Evolutionary conservation across 176 grass and related monocot species (phyloP), one percentile per base, ranked within the genome.

Genomic region (Musa itinerans): DNA sequence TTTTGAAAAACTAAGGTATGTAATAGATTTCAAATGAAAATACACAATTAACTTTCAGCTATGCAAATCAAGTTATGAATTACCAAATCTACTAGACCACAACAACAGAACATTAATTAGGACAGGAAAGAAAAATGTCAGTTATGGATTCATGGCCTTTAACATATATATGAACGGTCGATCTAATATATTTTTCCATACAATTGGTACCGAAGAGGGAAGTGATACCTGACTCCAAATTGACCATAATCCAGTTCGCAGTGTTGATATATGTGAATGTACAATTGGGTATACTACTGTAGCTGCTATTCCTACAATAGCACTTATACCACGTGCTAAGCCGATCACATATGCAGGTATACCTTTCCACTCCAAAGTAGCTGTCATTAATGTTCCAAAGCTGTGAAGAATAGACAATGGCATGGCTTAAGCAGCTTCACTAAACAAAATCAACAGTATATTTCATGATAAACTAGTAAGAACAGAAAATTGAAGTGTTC

Each of bases 341-440:
- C 88, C 90, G 68, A 97, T 97, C 11, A 89, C 84, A 29, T 97
- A 97, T 11, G 90, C 90, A 0, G 94, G 94, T 61, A 97, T 85
- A 63, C 94, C 94, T 23, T 89, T 80, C 94, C 94, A 97, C 79
- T 91, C 82, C 74, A 97, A 82, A 0, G 90, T 85, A 15, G 90
- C 94, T 1, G 94, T 93, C 94, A 97, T 97, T 71, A 97, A 58
- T 59, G 94, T 82, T 9, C 94, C 94, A 65, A 93, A 97, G 84
- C 94, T 97, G 83, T 73, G 65, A 52, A 65, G 58, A 3, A 34
- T 20, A 51, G 10, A 48, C 22, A 25, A 56, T 17, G 7, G 11
- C 13, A 57, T 56, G 52, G 12, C 23, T 27, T 27, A 56, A 13
- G 15, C 7, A 56, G 8, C 11, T 21, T 74, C 9, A 20, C 3